Evolutionary conservation across 345 rosid species (phyloP), one percentile per base, ranked within the genome.

Genomic region (Gossypium ekmanianum): DNA sequence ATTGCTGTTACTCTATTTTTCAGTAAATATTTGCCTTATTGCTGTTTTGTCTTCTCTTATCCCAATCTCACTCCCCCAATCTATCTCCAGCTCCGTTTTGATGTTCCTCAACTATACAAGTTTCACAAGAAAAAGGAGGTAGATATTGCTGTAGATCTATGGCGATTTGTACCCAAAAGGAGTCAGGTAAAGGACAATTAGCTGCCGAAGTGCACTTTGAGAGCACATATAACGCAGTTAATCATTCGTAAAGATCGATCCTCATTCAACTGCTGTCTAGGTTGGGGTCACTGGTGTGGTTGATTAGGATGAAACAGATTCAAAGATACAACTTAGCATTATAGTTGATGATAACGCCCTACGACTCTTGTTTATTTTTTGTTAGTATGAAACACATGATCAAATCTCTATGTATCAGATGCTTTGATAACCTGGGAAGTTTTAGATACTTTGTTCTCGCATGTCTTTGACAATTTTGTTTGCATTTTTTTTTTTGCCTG

Each of bases 131-230:
- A 88, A 79, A 91, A 79, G 74, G 97, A 90, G 86, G 91, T 92
- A 12, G 94, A 93, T 84, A 81, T 94, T 43, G 92, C 94, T 0
- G 98, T 94, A 61, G 98, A 94, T 84, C 98, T 94, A 48, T 94
- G 98, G 98, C 92, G 97, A 52, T 92, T 94, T 79, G 95, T 79
- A 41, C 98, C 98, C 48, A 80, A 61, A 77, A 73, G 63, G 48
- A 83, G 47, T 61, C 59, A 10, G 50, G 71, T 57, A 76, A 79
- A 69, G 29, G 57, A 34, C 13, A 47, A 7, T 71, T 81, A 51
- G 65, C n/a, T 14, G 5, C 44, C 22, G 2, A 48, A 50, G 58
- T 14, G 7, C 57, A 20, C 7, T 12, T 68, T 0, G 13, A 48
- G 41, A 22, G 16, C 11, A 58, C 12, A 2, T 14, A 7, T 26